Evolutionary conservation across 306 rosid species (phyloP).

Genomic region (Gynostemma pentaphyllum): DNA sequence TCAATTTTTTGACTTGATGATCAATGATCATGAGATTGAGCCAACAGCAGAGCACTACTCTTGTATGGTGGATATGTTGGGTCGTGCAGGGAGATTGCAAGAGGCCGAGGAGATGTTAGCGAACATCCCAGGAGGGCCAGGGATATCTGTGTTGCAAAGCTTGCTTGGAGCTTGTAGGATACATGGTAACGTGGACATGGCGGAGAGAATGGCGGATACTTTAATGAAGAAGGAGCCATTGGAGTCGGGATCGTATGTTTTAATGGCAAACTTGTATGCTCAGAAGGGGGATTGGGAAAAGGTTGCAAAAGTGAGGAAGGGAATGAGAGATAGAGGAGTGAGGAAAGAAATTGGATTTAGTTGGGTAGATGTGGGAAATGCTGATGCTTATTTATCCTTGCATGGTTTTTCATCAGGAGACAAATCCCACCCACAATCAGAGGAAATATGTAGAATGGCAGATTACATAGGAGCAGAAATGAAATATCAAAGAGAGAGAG

Average conservation of each 20-base stretch:
- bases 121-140: slow-evolving; percentile 54
- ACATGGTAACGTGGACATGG: slow-evolving; percentile 65
- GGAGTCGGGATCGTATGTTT: slow-evolving; percentile 58
- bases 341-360: slow-evolving; percentile 72
- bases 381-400: slow-evolving; percentile 38
- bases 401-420: slow-evolving; percentile 81
- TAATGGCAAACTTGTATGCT: slow-evolving; percentile 68
- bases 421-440: slow-evolving; percentile 45
- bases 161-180: slow-evolving; percentile 66
- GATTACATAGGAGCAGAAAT: slow-evolving; percentile 51
- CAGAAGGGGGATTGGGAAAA: slow-evolving; percentile 83
- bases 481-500: slow-evolving; percentile 24
- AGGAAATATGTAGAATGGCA: slow-evolving; percentile 50
- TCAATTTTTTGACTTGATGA: slow-evolving; percentile 41
- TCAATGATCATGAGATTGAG: slow-evolving; percentile 40
- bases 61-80: slow-evolving; percentile 71
- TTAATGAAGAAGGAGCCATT: slow-evolving; percentile 55
- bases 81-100: slow-evolving; percentile 52
- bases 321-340: slow-evolving; percentile 66
- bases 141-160: slow-evolving; percentile 60
- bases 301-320: slow-evolving; percentile 53
- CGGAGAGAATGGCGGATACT: slow-evolving; percentile 34
- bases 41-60: slow-evolving; percentile 63
- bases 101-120: slow-evolving; percentile 51
- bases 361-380: slow-evolving; percentile 59